A percentile compares a stretch with the other conserved stretches of the same genome.
phyloP scores from a whole-genome alignment of 495 filamentous ascomycete species.

The Annulohypoxylon moriforme region DNA sequence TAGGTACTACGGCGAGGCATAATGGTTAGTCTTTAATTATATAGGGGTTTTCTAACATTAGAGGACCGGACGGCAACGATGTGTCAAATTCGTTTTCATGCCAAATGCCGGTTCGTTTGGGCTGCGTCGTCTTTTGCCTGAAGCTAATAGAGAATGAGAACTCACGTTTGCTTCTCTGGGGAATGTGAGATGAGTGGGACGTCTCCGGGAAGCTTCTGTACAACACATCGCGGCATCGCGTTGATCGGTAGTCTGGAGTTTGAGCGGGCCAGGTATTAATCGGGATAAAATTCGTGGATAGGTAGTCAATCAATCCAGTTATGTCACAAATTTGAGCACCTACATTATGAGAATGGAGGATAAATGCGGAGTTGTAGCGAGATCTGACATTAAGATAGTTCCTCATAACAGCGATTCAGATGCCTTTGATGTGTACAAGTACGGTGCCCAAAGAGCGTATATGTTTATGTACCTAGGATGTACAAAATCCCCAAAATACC shows the following conservation, averaged over 20 bases:
- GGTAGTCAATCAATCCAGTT: slow-evolving; percentile 23
- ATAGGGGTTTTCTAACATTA: not conserved
- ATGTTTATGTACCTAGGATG: too few relatives aligned
- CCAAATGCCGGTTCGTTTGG: slow-evolving; percentile 13
- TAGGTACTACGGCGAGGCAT: slow-evolving; percentile 54
- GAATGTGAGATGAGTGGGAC: slow-evolving; percentile 12
- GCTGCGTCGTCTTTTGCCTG: slow-evolving; percentile 20
- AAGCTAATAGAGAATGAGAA: slow-evolving; percentile 36
- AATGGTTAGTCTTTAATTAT: not conserved
- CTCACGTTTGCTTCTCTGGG: slow-evolving; percentile 33
- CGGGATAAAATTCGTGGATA: slow-evolving; percentile 23
- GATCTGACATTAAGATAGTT: not conserved
- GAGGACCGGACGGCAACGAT: slow-evolving; percentile 1
- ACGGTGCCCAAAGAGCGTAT: too few relatives aligned
- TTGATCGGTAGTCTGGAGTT: slow-evolving; percentile 42
- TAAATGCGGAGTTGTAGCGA: not conserved
- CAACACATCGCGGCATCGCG: slow-evolving; percentile 31
- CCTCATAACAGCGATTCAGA: too few relatives aligned
- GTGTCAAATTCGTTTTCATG: not conserved
- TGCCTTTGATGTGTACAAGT: too few relatives aligned
- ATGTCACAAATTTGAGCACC: not conserved
- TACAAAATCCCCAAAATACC: too few relatives aligned
- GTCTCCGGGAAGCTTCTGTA: slow-evolving; percentile 24
- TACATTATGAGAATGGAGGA: not conserved
- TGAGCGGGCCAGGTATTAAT: slow-evolving; percentile 35